Conservation (phyloP, 306 rosid species). For the Lablab purpureus region DNA sequence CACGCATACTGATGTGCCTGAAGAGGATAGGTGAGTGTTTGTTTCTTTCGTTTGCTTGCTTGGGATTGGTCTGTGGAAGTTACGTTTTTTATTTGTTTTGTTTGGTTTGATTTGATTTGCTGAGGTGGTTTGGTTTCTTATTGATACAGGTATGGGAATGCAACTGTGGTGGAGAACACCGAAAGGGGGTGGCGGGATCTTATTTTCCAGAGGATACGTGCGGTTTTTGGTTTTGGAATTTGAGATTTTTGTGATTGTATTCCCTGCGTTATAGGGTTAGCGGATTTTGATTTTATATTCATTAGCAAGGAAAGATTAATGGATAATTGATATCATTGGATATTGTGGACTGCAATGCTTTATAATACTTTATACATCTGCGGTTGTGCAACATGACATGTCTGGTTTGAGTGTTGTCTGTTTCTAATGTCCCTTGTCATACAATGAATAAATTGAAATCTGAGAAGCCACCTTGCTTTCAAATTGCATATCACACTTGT, state of each 20-base stretch:
- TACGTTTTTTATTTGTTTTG: neutral
- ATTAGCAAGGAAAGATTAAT: constrained; percentile 46
- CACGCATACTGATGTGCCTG: constrained; percentile 84
- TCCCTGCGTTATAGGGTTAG: constrained; percentile 41
- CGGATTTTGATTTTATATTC: constrained; percentile 26
- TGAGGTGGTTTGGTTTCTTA: constrained; percentile 18
- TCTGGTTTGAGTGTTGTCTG: constrained; percentile 30
- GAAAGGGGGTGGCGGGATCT: constrained; percentile 99
- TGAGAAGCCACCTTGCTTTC: neutral
- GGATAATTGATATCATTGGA: constrained; percentile 41
- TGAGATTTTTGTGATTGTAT: constrained; percentile 42
- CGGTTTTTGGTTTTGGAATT: constrained; percentile 93
- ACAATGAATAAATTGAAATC: neutral
- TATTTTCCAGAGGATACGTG: constrained; percentile 92
- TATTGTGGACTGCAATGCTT: constrained; percentile 47
- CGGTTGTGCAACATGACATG: neutral
- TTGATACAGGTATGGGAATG: constrained; percentile 82
- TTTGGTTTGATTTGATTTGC: neutral
- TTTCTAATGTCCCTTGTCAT: neutral
- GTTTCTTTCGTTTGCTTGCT: neutral
- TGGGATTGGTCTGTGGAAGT: neutral
- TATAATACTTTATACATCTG: neutral
- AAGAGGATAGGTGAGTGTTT: constrained; percentile 81
- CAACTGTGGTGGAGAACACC: constrained; percentile 96
- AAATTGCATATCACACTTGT: neutral